A percentile compares a stretch with the other conserved stretches of the same genome.
Conservation (phyloP, 2,329 filamentous ascomycete genomes). For the Fusarium subglutinans region DNA sequence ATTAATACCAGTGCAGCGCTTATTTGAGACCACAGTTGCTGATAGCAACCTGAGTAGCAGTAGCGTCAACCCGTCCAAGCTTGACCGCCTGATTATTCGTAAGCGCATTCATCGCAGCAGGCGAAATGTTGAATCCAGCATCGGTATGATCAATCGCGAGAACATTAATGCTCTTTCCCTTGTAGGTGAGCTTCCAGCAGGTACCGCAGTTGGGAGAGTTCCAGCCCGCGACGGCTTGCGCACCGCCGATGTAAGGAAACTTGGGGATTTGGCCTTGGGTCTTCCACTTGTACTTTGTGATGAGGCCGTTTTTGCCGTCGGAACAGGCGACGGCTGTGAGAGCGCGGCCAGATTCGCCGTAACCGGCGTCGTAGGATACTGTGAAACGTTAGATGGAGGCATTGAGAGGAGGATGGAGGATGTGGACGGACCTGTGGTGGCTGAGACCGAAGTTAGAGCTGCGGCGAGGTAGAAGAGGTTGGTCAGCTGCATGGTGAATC, state of each 20-base stretch:
- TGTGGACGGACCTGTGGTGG: constrained; percentile 42
- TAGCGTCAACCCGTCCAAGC: constrained; percentile 63
- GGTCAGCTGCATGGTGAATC: constrained; percentile 54
- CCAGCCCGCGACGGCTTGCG: constrained; percentile 61
- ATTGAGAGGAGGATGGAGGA: too few species aligned
- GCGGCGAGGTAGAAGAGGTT: constrained; percentile 50
- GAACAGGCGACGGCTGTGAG: constrained; percentile 71
- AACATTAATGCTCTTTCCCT: constrained; percentile 61
- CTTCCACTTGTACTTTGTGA: constrained; percentile 67
- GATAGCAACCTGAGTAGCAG: constrained; percentile 53
- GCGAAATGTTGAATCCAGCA: constrained; percentile 63
- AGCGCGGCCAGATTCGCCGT: constrained; percentile 67
- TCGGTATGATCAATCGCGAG: constrained; percentile 63
- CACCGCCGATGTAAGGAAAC: constrained; percentile 67
- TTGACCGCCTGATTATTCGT: constrained; percentile 60
- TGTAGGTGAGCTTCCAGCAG: constrained; percentile 66
- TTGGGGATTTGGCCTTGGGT: constrained; percentile 60
- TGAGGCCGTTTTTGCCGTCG: constrained; percentile 73
- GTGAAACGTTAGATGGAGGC: not conserved
- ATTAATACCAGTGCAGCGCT: fast-evolving
- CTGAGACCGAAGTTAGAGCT: constrained; percentile 46
- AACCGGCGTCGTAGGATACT: constrained; percentile 77
- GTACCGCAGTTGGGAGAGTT: constrained; percentile 66
- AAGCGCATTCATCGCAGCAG: constrained; percentile 63
- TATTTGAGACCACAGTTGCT: constrained; percentile 51